These are phyloP conservation scores for Coemansia javaensis DNA, from an alignment of 192 early-diverging fungal species.

Conservation along the genomic window DNA sequence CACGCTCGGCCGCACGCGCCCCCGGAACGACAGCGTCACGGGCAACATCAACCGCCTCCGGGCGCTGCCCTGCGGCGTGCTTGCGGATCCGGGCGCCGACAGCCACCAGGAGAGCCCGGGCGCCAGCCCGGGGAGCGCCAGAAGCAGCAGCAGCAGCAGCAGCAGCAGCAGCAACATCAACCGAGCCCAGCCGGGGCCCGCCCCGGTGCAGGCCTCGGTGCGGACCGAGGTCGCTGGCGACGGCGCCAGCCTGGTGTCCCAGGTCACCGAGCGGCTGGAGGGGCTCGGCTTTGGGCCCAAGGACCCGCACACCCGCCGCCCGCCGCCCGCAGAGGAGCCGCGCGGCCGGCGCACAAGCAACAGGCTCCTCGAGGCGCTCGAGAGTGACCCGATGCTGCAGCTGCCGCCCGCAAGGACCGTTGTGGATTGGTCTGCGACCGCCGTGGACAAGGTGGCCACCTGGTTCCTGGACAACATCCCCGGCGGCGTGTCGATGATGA, in stretches of 20 bases:
- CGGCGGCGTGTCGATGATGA: conserved; percentile 39
- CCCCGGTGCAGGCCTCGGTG: neutral
- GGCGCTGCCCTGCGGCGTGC: too few species aligned
- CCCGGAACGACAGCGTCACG: conserved; percentile 10
- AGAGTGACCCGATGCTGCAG: conserved; percentile 10
- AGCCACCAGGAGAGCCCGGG: conserved; percentile 11
- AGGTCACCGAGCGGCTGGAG: conserved; percentile 40
- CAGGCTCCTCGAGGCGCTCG: conserved; percentile 12
- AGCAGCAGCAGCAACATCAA: neutral
- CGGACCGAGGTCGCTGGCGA: conserved; percentile 12
- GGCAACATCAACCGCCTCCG: too few species aligned
- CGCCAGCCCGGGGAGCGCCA: too few species aligned
- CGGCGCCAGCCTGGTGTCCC: conserved; percentile 37
- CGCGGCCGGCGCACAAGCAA: neutral
- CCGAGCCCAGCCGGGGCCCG: too few species aligned
- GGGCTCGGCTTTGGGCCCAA: conserved; percentile 17
- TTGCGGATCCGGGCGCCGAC: too few species aligned
- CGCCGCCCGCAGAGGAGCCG: neutral
- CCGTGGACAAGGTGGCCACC: conserved; percentile 44
- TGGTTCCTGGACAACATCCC: conserved; percentile 53
- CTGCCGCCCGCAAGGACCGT: conserved; percentile 41
- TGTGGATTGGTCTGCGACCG: conserved; percentile 42
- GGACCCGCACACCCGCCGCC: neutral
- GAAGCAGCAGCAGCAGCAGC: too few species aligned
- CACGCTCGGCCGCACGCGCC: neutral